A percentile compares a stretch with the other conserved stretches of the same genome.
These are phyloP conservation scores for Volvariella volvacea DNA, from an alignment of 1,284 basidiomycete genomes.

Conservation along the genomic window DNA sequence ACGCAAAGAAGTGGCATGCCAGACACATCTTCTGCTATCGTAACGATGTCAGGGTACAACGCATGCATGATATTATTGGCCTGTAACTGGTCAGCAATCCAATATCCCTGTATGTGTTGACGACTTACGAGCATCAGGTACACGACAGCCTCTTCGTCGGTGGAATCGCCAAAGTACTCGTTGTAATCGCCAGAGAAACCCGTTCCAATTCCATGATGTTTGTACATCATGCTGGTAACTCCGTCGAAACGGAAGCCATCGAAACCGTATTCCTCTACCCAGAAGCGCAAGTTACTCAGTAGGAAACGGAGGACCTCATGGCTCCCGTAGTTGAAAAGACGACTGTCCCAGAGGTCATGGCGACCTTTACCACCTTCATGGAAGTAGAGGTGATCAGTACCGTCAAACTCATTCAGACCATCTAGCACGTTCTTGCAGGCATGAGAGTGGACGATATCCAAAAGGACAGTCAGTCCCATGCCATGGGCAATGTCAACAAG, in stretches of 20 bases:
- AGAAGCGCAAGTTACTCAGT: slow-evolving; percentile 92
- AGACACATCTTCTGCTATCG: slow-evolving; percentile 96
- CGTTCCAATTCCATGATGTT: slow-evolving; percentile 94
- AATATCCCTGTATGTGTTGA: background rate
- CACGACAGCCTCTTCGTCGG: slow-evolving; percentile 86
- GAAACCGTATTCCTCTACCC: slow-evolving; percentile 92
- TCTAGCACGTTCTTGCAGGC: slow-evolving; percentile 97
- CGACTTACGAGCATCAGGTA: slow-evolving; percentile 95
- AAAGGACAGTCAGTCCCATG: slow-evolving; percentile 87
- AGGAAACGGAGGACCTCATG: slow-evolving; percentile 95
- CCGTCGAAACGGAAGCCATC: slow-evolving; percentile 99
- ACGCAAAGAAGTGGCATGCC: slow-evolving; percentile 95
- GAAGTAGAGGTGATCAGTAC: slow-evolving; percentile 95
- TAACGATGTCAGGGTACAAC: slow-evolving; percentile 76
- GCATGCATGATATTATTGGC: slow-evolving; percentile 88
- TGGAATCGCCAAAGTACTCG: slow-evolving; percentile 88
- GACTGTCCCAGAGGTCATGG: slow-evolving; percentile 96
- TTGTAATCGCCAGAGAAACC: slow-evolving; percentile 98
- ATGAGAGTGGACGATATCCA: slow-evolving; percentile 97
- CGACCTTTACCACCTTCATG: slow-evolving; percentile 87
- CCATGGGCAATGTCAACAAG: slow-evolving; percentile 93
- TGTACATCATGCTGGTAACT: slow-evolving; percentile 98
- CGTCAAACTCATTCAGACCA: slow-evolving; percentile 94
- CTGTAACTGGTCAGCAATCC: slow-evolving; percentile 31
- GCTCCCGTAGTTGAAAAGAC: slow-evolving; percentile 93